phyloP scores from a whole-genome alignment of 2,329 filamentous ascomycete genomes.

The Annulohypoxylon truncatum region DNA sequence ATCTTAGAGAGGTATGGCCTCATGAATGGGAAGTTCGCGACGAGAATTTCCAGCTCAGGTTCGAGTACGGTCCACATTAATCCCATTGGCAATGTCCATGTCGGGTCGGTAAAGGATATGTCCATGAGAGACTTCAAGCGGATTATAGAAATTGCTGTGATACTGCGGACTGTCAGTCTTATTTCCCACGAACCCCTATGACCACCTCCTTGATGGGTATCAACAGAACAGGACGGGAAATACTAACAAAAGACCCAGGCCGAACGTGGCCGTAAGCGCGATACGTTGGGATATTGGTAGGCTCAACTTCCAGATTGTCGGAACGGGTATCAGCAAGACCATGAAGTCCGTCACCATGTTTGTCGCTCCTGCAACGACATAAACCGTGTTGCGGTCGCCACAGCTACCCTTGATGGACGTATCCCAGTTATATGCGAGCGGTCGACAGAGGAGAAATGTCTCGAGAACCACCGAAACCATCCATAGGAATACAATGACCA shows the following conservation, averaged over 20 bases:
- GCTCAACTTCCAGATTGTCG: slow-evolving; percentile 9
- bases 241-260: slow-evolving; percentile 13
- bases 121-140: slow-evolving; percentile 10
- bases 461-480: slow-evolving; percentile 4
- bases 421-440: slow-evolving; percentile 11
- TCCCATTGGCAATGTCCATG: slow-evolving; percentile 11
- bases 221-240: neutral
- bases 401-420: slow-evolving; percentile 3
- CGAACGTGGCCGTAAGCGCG: neutral
- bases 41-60: slow-evolving; percentile 3
- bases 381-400: neutral
- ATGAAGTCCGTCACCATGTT: slow-evolving; percentile 11
- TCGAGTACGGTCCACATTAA: slow-evolving; percentile 9
- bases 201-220: neutral
- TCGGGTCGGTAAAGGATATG: slow-evolving; percentile 7
- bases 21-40: slow-evolving; percentile 4
- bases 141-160: slow-evolving; percentile 10
- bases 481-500: slow-evolving; percentile 1
- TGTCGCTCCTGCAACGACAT: neutral
- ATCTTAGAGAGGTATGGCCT: slow-evolving; percentile 8
- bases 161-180: slow-evolving; percentile 1
- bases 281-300: slow-evolving; percentile 2
- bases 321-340: slow-evolving; percentile 9
- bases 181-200: neutral
- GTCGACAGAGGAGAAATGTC: slow-evolving; percentile 16